phyloP scores from a whole-genome alignment of 345 rosid species.

The Populus pruinosa region DNA sequence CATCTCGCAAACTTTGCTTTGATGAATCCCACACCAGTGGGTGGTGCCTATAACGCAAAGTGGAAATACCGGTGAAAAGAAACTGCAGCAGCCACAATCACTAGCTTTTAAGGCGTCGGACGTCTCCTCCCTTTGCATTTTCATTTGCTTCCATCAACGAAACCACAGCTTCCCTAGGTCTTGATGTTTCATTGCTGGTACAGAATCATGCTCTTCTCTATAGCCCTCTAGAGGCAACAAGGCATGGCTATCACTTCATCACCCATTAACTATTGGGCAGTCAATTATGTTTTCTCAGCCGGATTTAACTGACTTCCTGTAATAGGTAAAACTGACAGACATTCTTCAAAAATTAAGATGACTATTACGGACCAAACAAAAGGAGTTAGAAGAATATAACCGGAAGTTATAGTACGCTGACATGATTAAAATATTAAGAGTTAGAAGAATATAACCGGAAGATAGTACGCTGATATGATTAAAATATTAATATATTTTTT shows the following conservation, averaged over 20 bases:
- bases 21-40: conserved; percentile 53
- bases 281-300: conserved; percentile 74
- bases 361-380: too few relatives aligned
- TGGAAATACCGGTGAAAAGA: conserved; percentile 62
- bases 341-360: too few relatives aligned
- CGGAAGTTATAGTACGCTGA: too few relatives aligned
- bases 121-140: conserved; percentile 48
- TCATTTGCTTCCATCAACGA: conserved; percentile 73
- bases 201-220: conserved; percentile 76
- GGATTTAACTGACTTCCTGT: conserved; percentile 45
- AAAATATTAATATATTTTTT: too few relatives aligned
- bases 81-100: conserved; percentile 33
- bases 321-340: too few relatives aligned
- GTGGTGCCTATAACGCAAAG: conserved; percentile 38
- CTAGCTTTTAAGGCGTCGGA: too few relatives aligned
- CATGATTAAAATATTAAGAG: too few relatives aligned
- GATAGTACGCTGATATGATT: too few relatives aligned
- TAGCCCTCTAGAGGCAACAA: conserved; percentile 60
- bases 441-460: too few relatives aligned
- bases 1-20: conserved; percentile 61
- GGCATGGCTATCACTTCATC: conserved; percentile 58
- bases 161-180: conserved; percentile 39
- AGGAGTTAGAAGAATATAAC: too few relatives aligned
- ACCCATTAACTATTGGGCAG: conserved; percentile 50
- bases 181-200: conserved; percentile 71